Base-by-base conservation (phyloP, 2,329 filamentous ascomycete species). In the Amylocarpus encephaloides region DNA sequence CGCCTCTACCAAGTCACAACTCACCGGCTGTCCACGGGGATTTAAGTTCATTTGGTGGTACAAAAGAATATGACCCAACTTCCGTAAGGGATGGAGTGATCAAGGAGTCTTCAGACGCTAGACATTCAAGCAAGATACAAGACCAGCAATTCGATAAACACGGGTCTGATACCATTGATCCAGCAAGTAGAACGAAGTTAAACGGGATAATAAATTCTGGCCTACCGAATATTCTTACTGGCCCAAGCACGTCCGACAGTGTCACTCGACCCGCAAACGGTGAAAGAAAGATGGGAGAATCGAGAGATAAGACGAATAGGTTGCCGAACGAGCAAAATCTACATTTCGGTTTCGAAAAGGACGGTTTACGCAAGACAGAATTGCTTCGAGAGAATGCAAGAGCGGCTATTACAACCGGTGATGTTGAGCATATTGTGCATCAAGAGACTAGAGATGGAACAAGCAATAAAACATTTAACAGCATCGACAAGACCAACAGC, bases 1-100 rank as follows among this genome's bases (percentile, higher is more conserved):
- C 83, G 1, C 72, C 78, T 0, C 64, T 86, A 6, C 83, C 83
- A 4, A 76, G 71, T 46, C 66, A 76, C 13, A 65, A 70, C n/a
- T 70, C 68, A 1, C 76, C 79, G 0, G 79, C 79, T 2, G 65
- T 66, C 3, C 65, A 85, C 6, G 43, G 48, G 15, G 52, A 43
- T 46, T 53, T 12, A 52, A 43, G 40, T n/a, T 50, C 57, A 18
- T 59, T 59, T 35, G 43, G 48, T 13, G 53, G 53, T 12, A 12
- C 40, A 40, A 51, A 52, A 6, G 47, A 40, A 38, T 59, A 62
- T 22, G 53, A 62, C 7, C 50, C 50, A 0, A 62, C 68, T 6
- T 68, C 67, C 43, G 55, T 54, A 13, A 47, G 60, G 1, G 55
- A 62, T 30, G 67, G 66, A 7, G 58, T 62, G 30, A 62, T 69